A percentile compares a stretch with the other conserved stretches of the same genome.
Conservation (phyloP, 176 grass and related monocot species). For the Neostapfia colusana region DNA sequence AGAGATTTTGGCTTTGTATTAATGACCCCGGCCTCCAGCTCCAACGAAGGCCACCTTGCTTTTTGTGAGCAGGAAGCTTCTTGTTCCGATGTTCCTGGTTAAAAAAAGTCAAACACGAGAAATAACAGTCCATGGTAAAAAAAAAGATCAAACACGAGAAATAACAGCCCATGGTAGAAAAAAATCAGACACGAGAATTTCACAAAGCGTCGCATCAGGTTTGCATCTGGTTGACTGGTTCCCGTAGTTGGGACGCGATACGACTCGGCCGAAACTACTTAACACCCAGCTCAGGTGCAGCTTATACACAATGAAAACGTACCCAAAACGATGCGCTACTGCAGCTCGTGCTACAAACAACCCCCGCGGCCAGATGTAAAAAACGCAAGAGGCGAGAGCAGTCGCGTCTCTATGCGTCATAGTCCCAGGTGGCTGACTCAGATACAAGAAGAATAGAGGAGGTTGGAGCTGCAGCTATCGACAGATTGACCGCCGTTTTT, state of each 20-base stretch:
- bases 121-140: neutral
- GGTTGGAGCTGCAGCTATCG: neutral
- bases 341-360: neutral
- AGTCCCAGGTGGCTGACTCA: neutral
- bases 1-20: neutral
- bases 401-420: neutral
- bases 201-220: neutral
- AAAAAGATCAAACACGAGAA: neutral
- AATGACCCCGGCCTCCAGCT: neutral
- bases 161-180: neutral
- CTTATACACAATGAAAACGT: neutral
- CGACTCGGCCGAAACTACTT: neutral
- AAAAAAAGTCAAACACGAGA: neutral
- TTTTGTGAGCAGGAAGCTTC: neutral
- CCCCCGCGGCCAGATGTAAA: neutral
- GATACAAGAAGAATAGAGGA: neutral
- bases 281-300: neutral
- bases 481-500: neutral
- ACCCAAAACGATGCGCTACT: neutral
- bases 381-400: no score
- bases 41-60: neutral
- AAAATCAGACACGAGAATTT: neutral
- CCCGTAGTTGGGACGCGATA: neutral
- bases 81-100: neutral
- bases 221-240: neutral